Conservation (phyloP, 306 rosid genomes). For the Castanospermum australe region DNA sequence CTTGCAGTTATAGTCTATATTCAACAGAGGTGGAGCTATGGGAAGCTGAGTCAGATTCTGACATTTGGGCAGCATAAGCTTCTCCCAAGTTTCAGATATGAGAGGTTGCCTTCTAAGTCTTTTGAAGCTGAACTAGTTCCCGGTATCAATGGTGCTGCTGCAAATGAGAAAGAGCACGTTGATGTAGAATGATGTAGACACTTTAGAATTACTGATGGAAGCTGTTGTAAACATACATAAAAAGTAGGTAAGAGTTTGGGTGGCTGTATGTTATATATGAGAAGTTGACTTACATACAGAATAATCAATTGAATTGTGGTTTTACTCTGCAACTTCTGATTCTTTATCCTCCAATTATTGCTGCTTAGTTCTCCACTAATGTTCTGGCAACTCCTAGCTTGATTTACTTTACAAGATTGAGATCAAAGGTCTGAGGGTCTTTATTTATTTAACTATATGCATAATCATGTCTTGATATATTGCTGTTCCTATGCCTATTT, state of each 20-base stretch:
- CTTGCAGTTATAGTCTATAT: constrained; percentile 60
- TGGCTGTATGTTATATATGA: constrained; percentile 24
- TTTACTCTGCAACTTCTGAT: constrained; percentile 14
- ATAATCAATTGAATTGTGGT: constrained; percentile 27
- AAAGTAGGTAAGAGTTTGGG: constrained; percentile 25
- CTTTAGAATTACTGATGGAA: constrained; percentile 24
- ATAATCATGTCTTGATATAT: neutral
- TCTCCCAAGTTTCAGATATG: constrained; percentile 68
- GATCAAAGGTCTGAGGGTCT: neutral
- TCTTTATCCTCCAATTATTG: neutral
- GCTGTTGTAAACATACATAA: constrained; percentile 27
- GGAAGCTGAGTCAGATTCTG: constrained; percentile 58
- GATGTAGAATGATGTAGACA: constrained; percentile 44
- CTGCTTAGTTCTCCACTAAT: neutral
- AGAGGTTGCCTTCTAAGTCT: constrained; percentile 66
- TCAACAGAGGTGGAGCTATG: constrained; percentile 80
- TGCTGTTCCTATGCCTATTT: neutral
- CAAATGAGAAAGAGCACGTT: constrained; percentile 43
- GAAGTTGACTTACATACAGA: constrained; percentile 25
- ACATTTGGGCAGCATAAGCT: constrained; percentile 53
- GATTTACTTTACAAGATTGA: neutral
- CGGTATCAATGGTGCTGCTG: constrained; percentile 38
- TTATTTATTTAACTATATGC: neutral
- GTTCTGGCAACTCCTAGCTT: neutral
- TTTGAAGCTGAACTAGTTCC: constrained; percentile 79